Evolutionary conservation across 2,329 filamentous ascomycete species (phyloP).

Genomic region (Diatrype stigma): DNA sequence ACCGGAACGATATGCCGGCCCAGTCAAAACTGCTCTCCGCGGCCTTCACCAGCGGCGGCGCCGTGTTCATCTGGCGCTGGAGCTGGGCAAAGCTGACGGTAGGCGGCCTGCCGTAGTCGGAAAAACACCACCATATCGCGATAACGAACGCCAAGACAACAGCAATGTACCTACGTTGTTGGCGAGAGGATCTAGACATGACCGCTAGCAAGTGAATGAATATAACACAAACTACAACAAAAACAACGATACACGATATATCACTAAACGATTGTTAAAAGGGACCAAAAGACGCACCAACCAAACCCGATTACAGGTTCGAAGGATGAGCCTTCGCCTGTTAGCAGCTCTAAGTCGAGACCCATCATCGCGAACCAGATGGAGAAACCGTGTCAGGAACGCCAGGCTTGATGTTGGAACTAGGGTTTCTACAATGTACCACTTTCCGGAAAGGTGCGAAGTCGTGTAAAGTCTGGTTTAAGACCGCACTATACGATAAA

Average conservation of each 20-base stretch:
- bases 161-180: not conserved
- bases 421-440: too few species aligned
- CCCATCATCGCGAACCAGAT: not conserved
- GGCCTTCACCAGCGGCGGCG: constrained; percentile 2
- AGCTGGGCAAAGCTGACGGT: constrained; percentile 15
- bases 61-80: constrained; percentile 28
- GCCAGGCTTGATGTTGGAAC: not conserved
- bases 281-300: too few species aligned
- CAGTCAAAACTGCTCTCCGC: constrained; percentile 34
- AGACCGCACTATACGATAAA: too few species aligned
- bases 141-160: not conserved
- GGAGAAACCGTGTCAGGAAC: not conserved
- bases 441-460: too few species aligned
- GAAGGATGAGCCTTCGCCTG: not conserved
- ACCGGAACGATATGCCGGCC: constrained; percentile 24
- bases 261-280: too few species aligned
- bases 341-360: not conserved
- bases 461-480: too few species aligned
- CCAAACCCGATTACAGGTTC: too few species aligned
- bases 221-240: not conserved
- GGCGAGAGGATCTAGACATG: not conserved
- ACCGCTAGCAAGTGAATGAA: not conserved
- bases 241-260: too few species aligned
- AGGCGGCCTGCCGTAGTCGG: not conserved
- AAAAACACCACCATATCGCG: not conserved